Base-by-base conservation (phyloP, 2,329 filamentous ascomycete genomes). In the Aspergillus pseudoglaucus region DNA sequence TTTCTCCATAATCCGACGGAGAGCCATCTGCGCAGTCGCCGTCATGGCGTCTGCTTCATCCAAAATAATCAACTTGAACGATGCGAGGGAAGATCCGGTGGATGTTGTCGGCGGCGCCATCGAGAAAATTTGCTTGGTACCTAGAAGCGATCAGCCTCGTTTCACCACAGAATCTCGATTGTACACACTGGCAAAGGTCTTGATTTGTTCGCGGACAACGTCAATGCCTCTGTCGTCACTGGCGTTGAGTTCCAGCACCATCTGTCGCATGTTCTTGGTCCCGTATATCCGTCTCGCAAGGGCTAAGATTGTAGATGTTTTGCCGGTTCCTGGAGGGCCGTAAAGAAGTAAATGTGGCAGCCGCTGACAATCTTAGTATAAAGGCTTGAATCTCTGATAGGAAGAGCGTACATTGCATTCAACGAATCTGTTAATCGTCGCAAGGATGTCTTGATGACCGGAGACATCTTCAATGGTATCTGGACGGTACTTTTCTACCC, bases 31-130 rank as follows among this genome's bases (percentile, higher is more conserved):
- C 5, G 93, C 93, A 0, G 91, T 94, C 46, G 88, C 87, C n/a
- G 93, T 98, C 93, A 98, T 98, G 46, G 93, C 93, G 67, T 98
- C 93, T n/a, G 93, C 93, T 75, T 98, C 93, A 68, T 98, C 93
- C 4, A 98, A 81, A 47, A 98, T 88, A 64, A 98, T 97, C 58
- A 98, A 82, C 75, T 98, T 98, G 76, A 87, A 98, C 3, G 81
- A 81, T 0, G 87, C 88, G 22, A 91, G 71, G 4, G 72, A 71
- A 5, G 73, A 70, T 10, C 69, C 66, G 17, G 48, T 49, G 27
- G 78, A 71, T 38, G 68, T 63, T 17, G 61, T 49, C 39, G 67
- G 71, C 2, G 78, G 72, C 6, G 76, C 75, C 38, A 79, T 75
- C n/a, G 80, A 82, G 74, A 98, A 98, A 60, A 98, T 98, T 66